Conservation (phyloP, 2,329 filamentous ascomycete genomes). For the Fusarium kyushuense region DNA sequence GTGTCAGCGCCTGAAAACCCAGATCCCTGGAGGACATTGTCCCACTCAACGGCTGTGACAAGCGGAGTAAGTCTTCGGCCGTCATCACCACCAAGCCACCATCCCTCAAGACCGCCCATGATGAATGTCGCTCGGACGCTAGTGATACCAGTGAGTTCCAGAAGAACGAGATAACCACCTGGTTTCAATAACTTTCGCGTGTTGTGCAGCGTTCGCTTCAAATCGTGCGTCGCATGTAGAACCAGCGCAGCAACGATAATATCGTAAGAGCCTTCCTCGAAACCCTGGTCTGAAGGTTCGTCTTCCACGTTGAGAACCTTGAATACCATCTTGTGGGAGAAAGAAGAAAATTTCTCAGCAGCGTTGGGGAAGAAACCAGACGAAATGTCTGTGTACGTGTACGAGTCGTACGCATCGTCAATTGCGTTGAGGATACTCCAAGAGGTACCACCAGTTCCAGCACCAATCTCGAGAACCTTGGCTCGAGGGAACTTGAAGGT, state of each 20-base stretch:
- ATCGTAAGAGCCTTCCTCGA: conserved; percentile 8
- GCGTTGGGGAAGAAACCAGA: conserved; percentile 14
- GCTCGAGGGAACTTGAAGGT: conserved; percentile 1
- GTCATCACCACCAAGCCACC: conserved; percentile 27
- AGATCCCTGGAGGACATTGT: conserved; percentile 7
- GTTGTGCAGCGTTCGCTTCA: conserved; percentile 3
- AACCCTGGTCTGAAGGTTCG: conserved; percentile 5
- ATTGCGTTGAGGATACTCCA: conserved; percentile 3
- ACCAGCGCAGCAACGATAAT: conserved; percentile 7
- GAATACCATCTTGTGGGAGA: conserved; percentile 2
- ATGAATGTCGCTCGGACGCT: not conserved
- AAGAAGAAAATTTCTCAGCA: conserved; percentile 13
- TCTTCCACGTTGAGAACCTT: conserved; percentile 17
- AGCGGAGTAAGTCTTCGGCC: conserved; percentile 18
- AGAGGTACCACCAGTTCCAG: conserved; percentile 16
- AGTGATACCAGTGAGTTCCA: conserved; percentile 15
- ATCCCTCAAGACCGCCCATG: conserved; percentile 22
- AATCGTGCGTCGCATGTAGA: not conserved
- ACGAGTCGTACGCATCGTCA: not conserved
- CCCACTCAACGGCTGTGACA: conserved; percentile 22
- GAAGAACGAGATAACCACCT: conserved; percentile 10
- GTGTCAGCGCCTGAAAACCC: conserved; percentile 32
- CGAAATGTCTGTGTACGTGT: conserved; percentile 21
- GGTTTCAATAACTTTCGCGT: conserved; percentile 10
- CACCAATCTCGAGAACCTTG: conserved; percentile 15